Conservation (phyloP, 768 basidiomycete species). For the Fistulinella prunicolor region DNA sequence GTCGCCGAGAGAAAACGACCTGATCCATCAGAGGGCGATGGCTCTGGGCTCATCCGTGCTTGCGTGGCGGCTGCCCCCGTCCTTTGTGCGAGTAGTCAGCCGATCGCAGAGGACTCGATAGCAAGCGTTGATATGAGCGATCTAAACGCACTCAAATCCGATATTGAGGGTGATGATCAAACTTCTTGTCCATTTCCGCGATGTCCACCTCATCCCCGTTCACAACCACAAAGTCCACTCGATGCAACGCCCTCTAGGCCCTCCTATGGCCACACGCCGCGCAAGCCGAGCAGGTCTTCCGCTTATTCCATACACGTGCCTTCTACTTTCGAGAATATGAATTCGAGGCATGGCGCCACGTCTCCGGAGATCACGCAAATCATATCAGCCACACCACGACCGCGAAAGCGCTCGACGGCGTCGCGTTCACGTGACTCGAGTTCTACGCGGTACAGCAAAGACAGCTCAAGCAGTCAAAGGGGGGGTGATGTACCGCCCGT, state of each 20-base stretch:
- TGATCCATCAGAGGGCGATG: slow-evolving; percentile 14
- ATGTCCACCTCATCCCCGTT: slow-evolving; percentile 24
- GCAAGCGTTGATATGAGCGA: slow-evolving; percentile 32
- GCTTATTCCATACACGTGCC: slow-evolving; percentile 10
- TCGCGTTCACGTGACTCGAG: slow-evolving; percentile 26
- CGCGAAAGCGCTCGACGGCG: slow-evolving; percentile 25
- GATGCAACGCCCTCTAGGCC: slow-evolving; percentile 7
- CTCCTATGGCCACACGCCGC: slow-evolving; percentile 22
- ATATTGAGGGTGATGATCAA: slow-evolving; percentile 26
- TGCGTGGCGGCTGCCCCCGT: slow-evolving; percentile 7
- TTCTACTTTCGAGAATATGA: slow-evolving; percentile 6
- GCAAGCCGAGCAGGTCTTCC: slow-evolving; percentile 22
- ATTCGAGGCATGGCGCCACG: slow-evolving; percentile 16
- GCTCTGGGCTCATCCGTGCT: slow-evolving; percentile 20
- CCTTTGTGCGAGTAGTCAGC: slow-evolving; percentile 2
- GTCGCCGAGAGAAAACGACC: slow-evolving; percentile 7
- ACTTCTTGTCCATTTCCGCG: slow-evolving; percentile 26
- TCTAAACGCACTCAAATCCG: slow-evolving; percentile 28
- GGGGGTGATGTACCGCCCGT: slow-evolving; percentile 10
- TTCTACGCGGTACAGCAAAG: slow-evolving; percentile 13
- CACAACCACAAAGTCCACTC: slow-evolving; percentile 6
- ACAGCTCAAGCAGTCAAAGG: slow-evolving; percentile 9
- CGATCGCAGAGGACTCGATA: slow-evolving; percentile 23
- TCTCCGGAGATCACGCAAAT: slow-evolving; percentile 42
- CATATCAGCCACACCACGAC: slow-evolving; percentile 38